phyloP scores from a whole-genome alignment of 352 stramenopile species.

The Saprolegnia parasitica region DNA sequence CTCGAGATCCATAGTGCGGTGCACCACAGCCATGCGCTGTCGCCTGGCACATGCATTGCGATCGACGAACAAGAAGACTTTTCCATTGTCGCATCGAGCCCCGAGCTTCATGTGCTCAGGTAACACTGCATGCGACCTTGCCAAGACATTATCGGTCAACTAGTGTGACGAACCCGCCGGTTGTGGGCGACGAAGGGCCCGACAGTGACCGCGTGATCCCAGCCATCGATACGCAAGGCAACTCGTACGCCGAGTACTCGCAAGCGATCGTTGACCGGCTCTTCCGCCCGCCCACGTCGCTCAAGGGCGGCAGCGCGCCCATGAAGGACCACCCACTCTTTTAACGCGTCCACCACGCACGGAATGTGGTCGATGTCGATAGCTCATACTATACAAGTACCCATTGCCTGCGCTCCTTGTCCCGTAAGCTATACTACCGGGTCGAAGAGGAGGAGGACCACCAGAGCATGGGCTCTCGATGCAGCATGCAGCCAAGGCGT shows the following conservation, averaged over 20 bases:
- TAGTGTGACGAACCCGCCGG: conserved; percentile 5
- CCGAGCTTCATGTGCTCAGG: conserved; percentile 5
- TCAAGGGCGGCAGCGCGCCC: conserved; percentile 5
- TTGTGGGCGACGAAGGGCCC: conserved; percentile 11
- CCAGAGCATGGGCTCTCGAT: too few species aligned
- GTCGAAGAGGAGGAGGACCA: too few species aligned
- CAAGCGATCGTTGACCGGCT: not conserved
- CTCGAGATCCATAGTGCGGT: not conserved
- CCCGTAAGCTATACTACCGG: too few species aligned
- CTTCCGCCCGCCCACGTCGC: conserved; percentile 2
- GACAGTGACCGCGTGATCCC: conserved; percentile 4
- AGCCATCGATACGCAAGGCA: conserved; percentile 12
- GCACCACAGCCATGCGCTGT: conserved; percentile 4
- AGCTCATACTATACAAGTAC: too few species aligned
- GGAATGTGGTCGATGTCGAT: too few species aligned
- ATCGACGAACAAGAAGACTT: conserved; percentile 5
- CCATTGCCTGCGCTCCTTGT: too few species aligned
- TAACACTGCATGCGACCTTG: not conserved
- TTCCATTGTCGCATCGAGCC: not conserved
- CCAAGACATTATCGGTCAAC: not conserved
- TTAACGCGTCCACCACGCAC: not conserved
- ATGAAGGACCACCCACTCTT: conserved; percentile 15
- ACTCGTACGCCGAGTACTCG: not conserved
- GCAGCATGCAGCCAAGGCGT: too few species aligned
- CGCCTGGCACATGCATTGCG: conserved; percentile 4